Conservation (phyloP, 1,139 yeast genomes). For the Martiniozyma asiatica region DNA sequence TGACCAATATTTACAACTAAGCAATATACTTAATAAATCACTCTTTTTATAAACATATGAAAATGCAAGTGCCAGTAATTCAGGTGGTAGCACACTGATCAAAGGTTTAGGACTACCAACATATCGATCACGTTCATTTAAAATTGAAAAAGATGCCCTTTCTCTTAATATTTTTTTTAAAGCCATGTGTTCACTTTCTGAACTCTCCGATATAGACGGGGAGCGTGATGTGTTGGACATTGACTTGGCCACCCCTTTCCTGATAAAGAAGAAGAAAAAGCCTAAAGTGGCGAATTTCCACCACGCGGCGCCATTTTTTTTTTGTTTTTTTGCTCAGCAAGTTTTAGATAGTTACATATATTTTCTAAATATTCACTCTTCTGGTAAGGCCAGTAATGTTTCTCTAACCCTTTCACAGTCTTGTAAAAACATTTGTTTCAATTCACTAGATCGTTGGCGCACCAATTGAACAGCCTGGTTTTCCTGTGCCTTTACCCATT, state of each 20-base stretch:
- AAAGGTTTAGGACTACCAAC: constrained; percentile 1
- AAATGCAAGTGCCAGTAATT: constrained; percentile 60
- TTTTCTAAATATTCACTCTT: no score
- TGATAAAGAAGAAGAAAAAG: no score
- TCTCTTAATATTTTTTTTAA: no score
- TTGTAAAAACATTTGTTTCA: constrained; percentile 31
- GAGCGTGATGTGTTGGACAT: constrained; percentile 4
- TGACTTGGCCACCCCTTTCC: neutral
- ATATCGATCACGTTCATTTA: neutral
- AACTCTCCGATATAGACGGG: constrained; percentile 1
- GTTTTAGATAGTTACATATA: no score
- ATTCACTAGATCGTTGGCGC: constrained; percentile 26
- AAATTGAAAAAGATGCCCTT: no score
- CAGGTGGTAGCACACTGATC: constrained; percentile 54
- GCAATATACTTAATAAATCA: constrained; percentile 56
- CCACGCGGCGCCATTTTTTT: no score
- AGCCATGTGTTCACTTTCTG: no score
- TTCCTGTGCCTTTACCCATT: constrained; percentile 55
- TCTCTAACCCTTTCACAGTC: constrained; percentile 33
- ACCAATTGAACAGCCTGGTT: constrained; percentile 30
- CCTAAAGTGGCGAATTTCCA: no score
- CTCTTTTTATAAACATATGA: constrained; percentile 48
- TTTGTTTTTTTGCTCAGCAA: constrained; percentile 5
- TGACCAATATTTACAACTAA: constrained; percentile 79
- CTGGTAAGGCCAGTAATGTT: no score